A percentile compares a stretch with the other conserved stretches of the same genome.
These are phyloP conservation scores for Clarkia xantiana DNA, from an alignment of 345 rosid species.

Conservation along the genomic window DNA sequence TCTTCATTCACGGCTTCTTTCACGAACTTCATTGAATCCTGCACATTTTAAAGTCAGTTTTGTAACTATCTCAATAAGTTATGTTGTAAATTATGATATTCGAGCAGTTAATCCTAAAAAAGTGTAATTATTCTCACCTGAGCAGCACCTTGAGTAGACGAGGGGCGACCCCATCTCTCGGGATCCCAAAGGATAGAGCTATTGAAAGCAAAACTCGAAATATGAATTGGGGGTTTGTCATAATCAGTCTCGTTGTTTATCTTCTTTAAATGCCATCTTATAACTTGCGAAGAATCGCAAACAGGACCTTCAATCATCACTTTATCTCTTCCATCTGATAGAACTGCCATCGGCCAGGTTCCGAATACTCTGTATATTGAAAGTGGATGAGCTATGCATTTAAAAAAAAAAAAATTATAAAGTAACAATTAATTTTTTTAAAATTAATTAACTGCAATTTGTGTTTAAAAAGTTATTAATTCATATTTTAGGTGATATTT, in stretches of 20 bases:
- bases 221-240: conserved; percentile 39
- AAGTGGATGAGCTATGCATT: too few species aligned
- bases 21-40: conserved; percentile 81
- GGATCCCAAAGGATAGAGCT: conserved; percentile 46
- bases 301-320: conserved; percentile 29
- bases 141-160: conserved; percentile 34
- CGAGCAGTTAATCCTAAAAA: not conserved
- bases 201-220: conserved; percentile 48
- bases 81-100: not conserved
- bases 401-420: too few species aligned
- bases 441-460: too few species aligned
- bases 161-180: conserved; percentile 44
- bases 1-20: conserved; percentile 71
- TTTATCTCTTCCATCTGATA: conserved; percentile 29
- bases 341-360: conserved; percentile 66
- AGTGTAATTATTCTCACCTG: conserved; percentile 21
- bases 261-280: conserved; percentile 66
- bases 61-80: not conserved
- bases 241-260: conserved; percentile 38
- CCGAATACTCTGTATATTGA: conserved; percentile 52
- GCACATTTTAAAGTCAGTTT: not conserved
- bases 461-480: too few species aligned
- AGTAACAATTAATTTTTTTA: too few species aligned
- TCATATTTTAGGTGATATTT: too few species aligned
- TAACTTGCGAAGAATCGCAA: conserved; percentile 24